A percentile compares a stretch with the other conserved stretches of the same genome.
phyloP scores from a whole-genome alignment of 495 filamentous ascomycete species.

The Sporormia fimetaria region DNA sequence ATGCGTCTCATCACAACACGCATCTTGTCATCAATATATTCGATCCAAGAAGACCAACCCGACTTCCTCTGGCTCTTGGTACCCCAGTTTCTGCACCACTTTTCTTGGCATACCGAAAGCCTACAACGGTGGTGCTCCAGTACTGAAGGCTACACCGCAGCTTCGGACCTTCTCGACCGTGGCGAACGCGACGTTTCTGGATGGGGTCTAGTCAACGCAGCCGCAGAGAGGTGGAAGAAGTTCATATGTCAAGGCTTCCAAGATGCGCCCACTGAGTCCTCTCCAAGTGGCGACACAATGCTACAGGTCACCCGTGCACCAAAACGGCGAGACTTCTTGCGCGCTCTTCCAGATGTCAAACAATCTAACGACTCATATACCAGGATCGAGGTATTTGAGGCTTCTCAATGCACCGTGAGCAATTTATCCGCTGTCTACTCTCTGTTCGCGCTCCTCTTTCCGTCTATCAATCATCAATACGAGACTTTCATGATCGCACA shows the following conservation, averaged over 20 bases:
- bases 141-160: constrained; percentile 1
- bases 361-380: constrained; percentile 24
- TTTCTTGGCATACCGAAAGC: background rate
- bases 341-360: constrained; percentile 26
- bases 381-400: constrained; percentile 17
- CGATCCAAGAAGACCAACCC: constrained; percentile 22
- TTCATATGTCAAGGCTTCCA: constrained; percentile 11
- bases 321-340: constrained; percentile 51
- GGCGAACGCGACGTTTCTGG: background rate
- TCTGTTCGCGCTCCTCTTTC: constrained; percentile 60
- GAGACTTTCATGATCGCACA: constrained; percentile 54
- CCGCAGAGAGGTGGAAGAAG: background rate
- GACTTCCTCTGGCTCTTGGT: constrained; percentile 34
- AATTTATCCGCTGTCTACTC: constrained; percentile 48
- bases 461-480: constrained; percentile 60
- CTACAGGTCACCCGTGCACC: constrained; percentile 35
- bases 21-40: constrained; percentile 32
- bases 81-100: constrained; percentile 1
- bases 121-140: constrained; percentile 3
- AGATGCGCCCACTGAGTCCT: background rate
- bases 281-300: background rate
- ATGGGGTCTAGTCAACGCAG: constrained; percentile 12
- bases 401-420: constrained; percentile 38
- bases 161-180: constrained; percentile 3
- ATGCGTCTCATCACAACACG: constrained; percentile 25